A percentile compares a stretch with the other conserved stretches of the same genome.
phyloP scores from a whole-genome alignment of 371 early-diverging fungal species.

The Apophysomyces variabilis region DNA sequence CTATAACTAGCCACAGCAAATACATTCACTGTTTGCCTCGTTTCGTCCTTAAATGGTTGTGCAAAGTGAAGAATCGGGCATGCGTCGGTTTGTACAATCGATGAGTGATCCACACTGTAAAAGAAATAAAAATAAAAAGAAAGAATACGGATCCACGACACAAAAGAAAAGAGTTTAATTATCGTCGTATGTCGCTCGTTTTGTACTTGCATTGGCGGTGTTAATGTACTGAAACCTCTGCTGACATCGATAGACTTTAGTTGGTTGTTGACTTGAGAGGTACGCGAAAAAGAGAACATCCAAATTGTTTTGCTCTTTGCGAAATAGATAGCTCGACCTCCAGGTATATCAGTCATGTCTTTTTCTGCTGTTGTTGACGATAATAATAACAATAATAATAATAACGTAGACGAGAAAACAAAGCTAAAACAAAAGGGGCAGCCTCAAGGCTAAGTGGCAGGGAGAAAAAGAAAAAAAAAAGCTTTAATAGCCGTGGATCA shows the following conservation, averaged over 20 bases:
- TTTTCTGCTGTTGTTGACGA: not conserved
- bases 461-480: not conserved
- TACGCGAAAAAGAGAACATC: slow-evolving; percentile 27
- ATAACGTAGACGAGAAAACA: not conserved
- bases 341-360: not conserved
- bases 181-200: not conserved
- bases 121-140: too few relatives aligned
- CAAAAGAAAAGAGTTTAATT: not conserved
- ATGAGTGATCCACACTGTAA: slow-evolving; percentile 15
- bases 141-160: not conserved
- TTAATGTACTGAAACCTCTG: slow-evolving; percentile 24
- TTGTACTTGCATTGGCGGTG: slow-evolving; percentile 27
- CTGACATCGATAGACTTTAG: slow-evolving; percentile 24
- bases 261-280: slow-evolving; percentile 22
- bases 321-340: slow-evolving; percentile 24
- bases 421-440: not conserved
- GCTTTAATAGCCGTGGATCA: too few relatives aligned
- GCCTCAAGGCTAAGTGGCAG: not conserved
- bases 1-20: slow-evolving; percentile 27
- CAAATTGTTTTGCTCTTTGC: slow-evolving; percentile 22
- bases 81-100: slow-evolving; percentile 14
- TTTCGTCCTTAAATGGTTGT: slow-evolving; percentile 15
- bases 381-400: not conserved
- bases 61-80: slow-evolving; percentile 34
- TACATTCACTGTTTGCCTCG: slow-evolving; percentile 25